Base-by-base conservation (phyloP, 179 eudicot genomes). In the Corrigiola litoralis region DNA sequence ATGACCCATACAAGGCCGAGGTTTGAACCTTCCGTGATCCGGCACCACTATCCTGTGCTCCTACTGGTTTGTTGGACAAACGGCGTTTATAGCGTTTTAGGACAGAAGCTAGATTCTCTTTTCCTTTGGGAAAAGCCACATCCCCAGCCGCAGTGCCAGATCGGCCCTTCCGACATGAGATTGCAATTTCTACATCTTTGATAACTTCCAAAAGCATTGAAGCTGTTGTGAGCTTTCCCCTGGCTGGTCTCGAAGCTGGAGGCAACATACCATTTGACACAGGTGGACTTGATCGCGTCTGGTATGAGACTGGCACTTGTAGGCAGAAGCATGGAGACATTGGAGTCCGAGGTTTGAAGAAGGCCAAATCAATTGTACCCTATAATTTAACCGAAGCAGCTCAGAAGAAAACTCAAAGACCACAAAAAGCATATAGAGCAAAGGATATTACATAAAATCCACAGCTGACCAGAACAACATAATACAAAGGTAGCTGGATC, bases 61-160 rank as follows among this genome's bases (percentile, higher is more conserved):
- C 84, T 11, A 71, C 78, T 12, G 85, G 70, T 60, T 87, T 87
- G 73, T 69, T 85, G 25, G 98, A 73, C 53, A 95, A 68, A 0
- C 97, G 85, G 11, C 97, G 97, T 66, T 85, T 95, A 80, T 88
- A 95, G 33, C 99, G 85, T 73, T 95, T 91, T 29, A 95, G 86
- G 12, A 95, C 99, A 4, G 99, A 87, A 3, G 89, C 96, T 41
- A 95, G 72, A 54, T 95, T 95, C 74, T 88, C 96, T 71, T 95
- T 95, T 20, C 99, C 99, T 81, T 84, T 88, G 3, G 97, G 99
- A 47, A 88, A 95, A 6, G 99, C 99, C 33, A 95, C 99, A 13
- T 95, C 99, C 5, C 99, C 99, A 0, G 97, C 99, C 55, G 99
- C 95, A 20, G 99, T 95, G 37, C 99, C 99, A 0, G 95, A 75